Conservation (phyloP, 148 eudicot species). For the Nepenthes mirabilis region DNA sequence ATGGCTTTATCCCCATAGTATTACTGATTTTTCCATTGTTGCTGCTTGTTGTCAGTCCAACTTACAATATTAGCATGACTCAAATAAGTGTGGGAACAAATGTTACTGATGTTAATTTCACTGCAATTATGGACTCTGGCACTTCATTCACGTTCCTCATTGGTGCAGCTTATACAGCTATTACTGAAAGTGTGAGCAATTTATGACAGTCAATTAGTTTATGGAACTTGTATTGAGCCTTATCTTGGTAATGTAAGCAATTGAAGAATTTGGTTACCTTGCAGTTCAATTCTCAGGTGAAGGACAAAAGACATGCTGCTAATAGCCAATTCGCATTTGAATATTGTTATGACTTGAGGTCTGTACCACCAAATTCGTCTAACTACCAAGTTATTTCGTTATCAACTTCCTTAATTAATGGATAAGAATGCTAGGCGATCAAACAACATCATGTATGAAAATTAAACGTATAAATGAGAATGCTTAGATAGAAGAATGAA, state of each 20-base stretch:
- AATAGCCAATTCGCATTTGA: constrained; percentile 29
- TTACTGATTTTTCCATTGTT: constrained; percentile 5
- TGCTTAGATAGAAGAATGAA: too few species aligned
- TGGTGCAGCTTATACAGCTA: constrained; percentile 59
- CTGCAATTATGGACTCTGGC: constrained; percentile 72
- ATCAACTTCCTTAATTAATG: background rate
- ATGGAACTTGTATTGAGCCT: background rate
- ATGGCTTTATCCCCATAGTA: background rate
- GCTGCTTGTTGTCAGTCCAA: constrained; percentile 26
- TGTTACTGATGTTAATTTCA: constrained; percentile 21
- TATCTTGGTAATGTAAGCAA: constrained; percentile 3
- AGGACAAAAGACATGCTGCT: constrained; percentile 21
- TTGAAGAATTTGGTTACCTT: constrained; percentile 8
- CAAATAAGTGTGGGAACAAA: constrained; percentile 38
- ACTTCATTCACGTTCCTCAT: constrained; percentile 73
- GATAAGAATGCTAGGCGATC: too few species aligned
- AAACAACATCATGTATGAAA: too few species aligned
- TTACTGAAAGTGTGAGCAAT: constrained; percentile 47
- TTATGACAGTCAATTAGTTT: background rate
- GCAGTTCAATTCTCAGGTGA: constrained; percentile 44
- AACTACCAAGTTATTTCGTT: background rate
- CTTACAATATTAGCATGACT: constrained; percentile 52
- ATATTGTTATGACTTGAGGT: constrained; percentile 47
- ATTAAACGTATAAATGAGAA: too few species aligned
- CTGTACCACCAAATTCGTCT: background rate